Percentiles rank a stretch among this genome's conserved stretches.
phyloP scores from a whole-genome alignment of 2,329 filamentous ascomycete genomes.

The Cytospora chrysosperma region DNA sequence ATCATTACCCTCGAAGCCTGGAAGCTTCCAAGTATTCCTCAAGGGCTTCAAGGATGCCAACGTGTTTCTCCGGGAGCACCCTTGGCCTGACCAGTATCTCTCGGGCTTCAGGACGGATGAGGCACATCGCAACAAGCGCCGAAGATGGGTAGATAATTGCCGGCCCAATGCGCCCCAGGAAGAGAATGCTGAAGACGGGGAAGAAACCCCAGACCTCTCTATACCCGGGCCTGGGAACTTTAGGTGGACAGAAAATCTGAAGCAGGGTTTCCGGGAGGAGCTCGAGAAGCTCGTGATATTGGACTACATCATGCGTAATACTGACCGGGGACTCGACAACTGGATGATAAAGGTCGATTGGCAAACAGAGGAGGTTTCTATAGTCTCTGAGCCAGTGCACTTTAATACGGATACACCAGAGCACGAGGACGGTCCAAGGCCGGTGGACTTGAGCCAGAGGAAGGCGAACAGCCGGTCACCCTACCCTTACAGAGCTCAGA shows the following conservation, averaged over 20 bases:
- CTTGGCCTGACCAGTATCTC: slow-evolving; percentile 89
- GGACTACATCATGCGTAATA: slow-evolving; percentile 99
- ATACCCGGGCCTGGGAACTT: slow-evolving; percentile 57
- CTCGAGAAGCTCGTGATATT: slow-evolving; percentile 95
- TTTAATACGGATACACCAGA: slow-evolving; percentile 60
- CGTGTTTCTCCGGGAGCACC: slow-evolving; percentile 88
- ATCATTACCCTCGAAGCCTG: slow-evolving; percentile 81
- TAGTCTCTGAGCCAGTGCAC: slow-evolving; percentile 76
- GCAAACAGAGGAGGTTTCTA: slow-evolving; percentile 76
- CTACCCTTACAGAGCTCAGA: slow-evolving; percentile 72
- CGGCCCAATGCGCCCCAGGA: slow-evolving; percentile 60
- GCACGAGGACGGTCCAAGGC: slow-evolving; percentile 57
- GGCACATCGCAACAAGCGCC: slow-evolving; percentile 65
- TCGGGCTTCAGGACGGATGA: slow-evolving; percentile 68
- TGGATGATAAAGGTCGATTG: slow-evolving; percentile 99
- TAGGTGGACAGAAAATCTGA: slow-evolving; percentile 82
- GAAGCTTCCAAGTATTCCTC: slow-evolving; percentile 96
- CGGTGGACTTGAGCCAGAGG: slow-evolving; percentile 53
- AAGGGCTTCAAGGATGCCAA: slow-evolving; percentile 98
- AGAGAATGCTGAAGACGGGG: slow-evolving; percentile 50
- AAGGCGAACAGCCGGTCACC: slow-evolving; percentile 45
- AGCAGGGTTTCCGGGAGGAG: slow-evolving; percentile 91
- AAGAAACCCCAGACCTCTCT: slow-evolving; percentile 35
- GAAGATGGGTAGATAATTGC: slow-evolving; percentile 79
- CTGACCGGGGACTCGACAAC: slow-evolving; percentile 92